Base-by-base conservation (phyloP, 2,329 filamentous ascomycete species). In the Cryphonectria nitschkei region DNA sequence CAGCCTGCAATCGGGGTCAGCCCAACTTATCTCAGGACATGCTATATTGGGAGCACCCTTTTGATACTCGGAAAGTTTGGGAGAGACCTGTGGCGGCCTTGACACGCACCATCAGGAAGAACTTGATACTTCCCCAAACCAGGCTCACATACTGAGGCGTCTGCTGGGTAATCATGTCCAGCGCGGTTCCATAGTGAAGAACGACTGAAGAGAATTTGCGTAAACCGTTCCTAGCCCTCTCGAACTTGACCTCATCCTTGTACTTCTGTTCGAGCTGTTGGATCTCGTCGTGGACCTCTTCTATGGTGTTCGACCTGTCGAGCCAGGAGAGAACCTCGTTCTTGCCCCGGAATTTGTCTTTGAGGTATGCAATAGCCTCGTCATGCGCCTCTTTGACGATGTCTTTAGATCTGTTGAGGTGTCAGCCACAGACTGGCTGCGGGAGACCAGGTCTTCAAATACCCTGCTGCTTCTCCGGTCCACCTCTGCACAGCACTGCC, bases 121-220 rank as follows among this genome's bases (percentile, higher is more conserved):
- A 64, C 6, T 41, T 64, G 61, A 41, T 64, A 64, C 34, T 64
- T 9, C 34, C 37, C 61, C 61, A 64, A 9, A 64, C 34, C 29
- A 64, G 61, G 39, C 61, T 64, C 61, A 64, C 34, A 43, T 64
- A 64, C 13, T 43, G 61, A 43, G 37, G 61, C 29, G 61, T 29
- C 61, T 64, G 61, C 61, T 41, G 61, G 22, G 39, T 26, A 7
- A 64, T 19, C 37, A 41, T 46, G 26, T 41, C 61, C 39, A 64
- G n/a, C n/a, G 39, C 61, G 13, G 34, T 41, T 6, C 61, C 39
- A n/a, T 64, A 64, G n/a, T 61, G 58, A 22, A 41, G 37, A 11
- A 64, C 19, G n/a, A 43, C 61, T 22, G 37, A 46, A 9, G 61
- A 64, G 61, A 64, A 29, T 26, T 64, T 46, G 34, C 34, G 61